phyloP scores from a whole-genome alignment of 495 filamentous ascomycete genomes.

The Penicillium salamii region DNA sequence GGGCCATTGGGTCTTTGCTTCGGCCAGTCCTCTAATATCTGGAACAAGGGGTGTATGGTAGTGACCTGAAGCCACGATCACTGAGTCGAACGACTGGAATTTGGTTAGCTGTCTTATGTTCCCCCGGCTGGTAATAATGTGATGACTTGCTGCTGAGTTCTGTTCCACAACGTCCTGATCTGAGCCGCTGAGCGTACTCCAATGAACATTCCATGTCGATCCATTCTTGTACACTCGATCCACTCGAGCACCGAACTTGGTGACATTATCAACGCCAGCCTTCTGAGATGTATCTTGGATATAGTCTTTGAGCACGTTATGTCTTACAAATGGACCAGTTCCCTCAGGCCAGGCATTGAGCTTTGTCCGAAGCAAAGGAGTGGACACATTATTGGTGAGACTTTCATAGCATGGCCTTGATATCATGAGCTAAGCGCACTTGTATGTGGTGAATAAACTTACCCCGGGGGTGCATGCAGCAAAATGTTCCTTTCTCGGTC shows the following conservation, averaged over 20 bases:
- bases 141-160: constrained; percentile 21
- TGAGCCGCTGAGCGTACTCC: constrained; percentile 24
- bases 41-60: constrained; percentile 58
- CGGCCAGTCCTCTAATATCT: constrained; percentile 50
- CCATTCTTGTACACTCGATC: constrained; percentile 49
- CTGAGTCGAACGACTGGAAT: constrained; percentile 49
- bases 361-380: constrained; percentile 55
- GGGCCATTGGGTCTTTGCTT: constrained; percentile 52
- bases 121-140: too few relatives aligned
- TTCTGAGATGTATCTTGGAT: constrained; percentile 54
- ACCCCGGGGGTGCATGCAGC: constrained; percentile 53
- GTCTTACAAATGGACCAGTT: constrained; percentile 54
- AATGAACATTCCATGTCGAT: constrained; percentile 48
- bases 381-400: constrained; percentile 64
- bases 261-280: constrained; percentile 46
- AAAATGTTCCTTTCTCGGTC: constrained; percentile 26
- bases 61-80: constrained; percentile 58
- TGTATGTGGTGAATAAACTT: neutral
- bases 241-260: constrained; percentile 56
- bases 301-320: constrained; percentile 54
- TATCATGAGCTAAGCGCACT: constrained; percentile 1
- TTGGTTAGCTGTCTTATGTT: neutral
- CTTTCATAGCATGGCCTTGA: constrained; percentile 55
- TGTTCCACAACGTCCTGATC: constrained; percentile 21
- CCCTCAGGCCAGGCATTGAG: constrained; percentile 60